phyloP scores from a whole-genome alignment of 2,329 filamentous ascomycete species.

The Colletotrichum gloeosporioides region DNA sequence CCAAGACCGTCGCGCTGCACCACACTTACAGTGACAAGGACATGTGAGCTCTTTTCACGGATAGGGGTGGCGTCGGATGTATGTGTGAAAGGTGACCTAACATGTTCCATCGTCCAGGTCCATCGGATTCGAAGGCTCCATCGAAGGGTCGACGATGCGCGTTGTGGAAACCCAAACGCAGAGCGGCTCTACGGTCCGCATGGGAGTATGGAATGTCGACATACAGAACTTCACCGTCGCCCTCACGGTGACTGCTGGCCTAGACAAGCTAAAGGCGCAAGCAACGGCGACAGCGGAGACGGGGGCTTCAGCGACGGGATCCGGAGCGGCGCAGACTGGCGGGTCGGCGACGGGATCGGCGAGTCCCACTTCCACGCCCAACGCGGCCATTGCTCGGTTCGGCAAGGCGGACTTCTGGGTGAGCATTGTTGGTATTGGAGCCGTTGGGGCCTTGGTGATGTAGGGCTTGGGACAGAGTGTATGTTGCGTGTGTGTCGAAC shows the following conservation, averaged over 20 bases:
- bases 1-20: constrained; percentile 28
- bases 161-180: background rate
- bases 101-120: background rate
- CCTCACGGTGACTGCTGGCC: constrained; percentile 43
- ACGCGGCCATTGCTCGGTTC: constrained; percentile 32
- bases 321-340: background rate
- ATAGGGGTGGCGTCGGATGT: background rate
- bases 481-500: background rate
- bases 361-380: constrained; percentile 25
- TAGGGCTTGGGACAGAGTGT: background rate
- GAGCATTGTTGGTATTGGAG: constrained; percentile 36
- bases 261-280: constrained; percentile 36
- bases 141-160: background rate
- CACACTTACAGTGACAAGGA: background rate
- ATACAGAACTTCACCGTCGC: constrained; percentile 24
- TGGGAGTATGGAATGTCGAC: background rate
- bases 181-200: background rate
- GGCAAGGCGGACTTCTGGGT: constrained; percentile 40
- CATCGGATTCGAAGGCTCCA: background rate
- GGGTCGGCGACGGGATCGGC: background rate
- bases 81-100: background rate
- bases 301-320: background rate
- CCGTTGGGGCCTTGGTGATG: background rate
- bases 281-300: constrained; percentile 7
- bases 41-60: background rate